These are phyloP conservation scores for Erodium trifolium DNA, from an alignment of 441 rosid genomes.

Conservation along the genomic window DNA sequence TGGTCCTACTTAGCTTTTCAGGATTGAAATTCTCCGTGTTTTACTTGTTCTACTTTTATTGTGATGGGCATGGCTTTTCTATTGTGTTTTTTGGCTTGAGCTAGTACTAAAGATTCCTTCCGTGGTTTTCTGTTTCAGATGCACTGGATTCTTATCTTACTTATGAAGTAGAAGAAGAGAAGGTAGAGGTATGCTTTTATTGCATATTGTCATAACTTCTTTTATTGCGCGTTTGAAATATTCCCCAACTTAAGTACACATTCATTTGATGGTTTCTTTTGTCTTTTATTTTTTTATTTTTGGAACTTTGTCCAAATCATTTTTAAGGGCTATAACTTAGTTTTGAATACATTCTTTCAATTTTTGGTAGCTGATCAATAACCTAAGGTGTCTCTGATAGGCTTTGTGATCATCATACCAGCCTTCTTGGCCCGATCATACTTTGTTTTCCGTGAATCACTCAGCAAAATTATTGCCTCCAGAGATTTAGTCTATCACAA, in stretches of 20 bases:
- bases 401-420: background rate
- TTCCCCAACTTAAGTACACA: no score
- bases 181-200: slow-evolving; percentile 4
- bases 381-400: slow-evolving; percentile 7
- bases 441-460: background rate
- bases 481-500: background rate
- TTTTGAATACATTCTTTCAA: no score
- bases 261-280: no score
- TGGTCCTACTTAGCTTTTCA: background rate
- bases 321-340: background rate
- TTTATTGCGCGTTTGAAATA: no score
- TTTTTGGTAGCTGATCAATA: background rate
- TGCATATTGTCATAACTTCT: background rate
- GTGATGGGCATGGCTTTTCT: background rate
- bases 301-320: no score
- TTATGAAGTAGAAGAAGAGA: background rate
- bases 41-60: background rate
- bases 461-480: background rate
- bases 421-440: slow-evolving; percentile 3
- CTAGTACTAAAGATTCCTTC: background rate
- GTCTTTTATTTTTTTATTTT: no score
- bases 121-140: background rate
- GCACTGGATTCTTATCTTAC: slow-evolving; percentile 10
- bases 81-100: background rate
- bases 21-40: background rate